Percentiles rank a stretch among this genome's conserved stretches.
Evolutionary conservation across 495 filamentous ascomycete species (phyloP).

Genomic region (Letharia lupina): DNA sequence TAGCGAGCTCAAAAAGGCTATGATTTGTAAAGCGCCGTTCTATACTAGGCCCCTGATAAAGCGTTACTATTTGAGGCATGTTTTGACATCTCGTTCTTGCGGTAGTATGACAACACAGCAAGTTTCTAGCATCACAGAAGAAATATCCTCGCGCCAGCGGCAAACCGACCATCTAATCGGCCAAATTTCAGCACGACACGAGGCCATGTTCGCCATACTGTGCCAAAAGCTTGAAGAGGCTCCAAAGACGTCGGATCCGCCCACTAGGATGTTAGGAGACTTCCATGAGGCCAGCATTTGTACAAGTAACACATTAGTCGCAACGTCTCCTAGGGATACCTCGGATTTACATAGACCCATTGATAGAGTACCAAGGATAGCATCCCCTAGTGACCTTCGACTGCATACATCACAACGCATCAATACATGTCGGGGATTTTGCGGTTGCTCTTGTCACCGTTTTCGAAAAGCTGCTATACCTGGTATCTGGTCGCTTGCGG

Average conservation of each 20-base stretch:
- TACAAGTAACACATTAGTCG: not conserved
- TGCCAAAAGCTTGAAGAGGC: conserved; percentile 5
- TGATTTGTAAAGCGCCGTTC: not conserved
- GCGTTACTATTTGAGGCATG: too few relatives aligned
- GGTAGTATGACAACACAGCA: not conserved
- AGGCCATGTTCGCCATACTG: not conserved
- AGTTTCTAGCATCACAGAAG: not conserved
- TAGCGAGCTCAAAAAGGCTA: not conserved
- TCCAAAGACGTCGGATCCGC: not conserved
- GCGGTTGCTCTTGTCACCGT: not conserved
- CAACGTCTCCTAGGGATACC: not conserved
- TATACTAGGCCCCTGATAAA: not conserved
- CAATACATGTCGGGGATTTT: not conserved
- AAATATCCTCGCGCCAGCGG: not conserved
- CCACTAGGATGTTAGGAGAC: not conserved
- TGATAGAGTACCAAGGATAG: not conserved
- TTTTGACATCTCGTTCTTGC: not conserved
- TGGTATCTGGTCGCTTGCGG: not conserved
- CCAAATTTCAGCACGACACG: not conserved
- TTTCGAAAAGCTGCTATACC: not conserved
- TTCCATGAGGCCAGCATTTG: not conserved
- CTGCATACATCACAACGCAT: not conserved
- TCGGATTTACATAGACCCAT: not conserved
- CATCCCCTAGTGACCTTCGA: not conserved
- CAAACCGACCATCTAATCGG: not conserved